Base-by-base conservation (phyloP, 257 asterid genomes). In the Nicotiana obtusifolia region DNA sequence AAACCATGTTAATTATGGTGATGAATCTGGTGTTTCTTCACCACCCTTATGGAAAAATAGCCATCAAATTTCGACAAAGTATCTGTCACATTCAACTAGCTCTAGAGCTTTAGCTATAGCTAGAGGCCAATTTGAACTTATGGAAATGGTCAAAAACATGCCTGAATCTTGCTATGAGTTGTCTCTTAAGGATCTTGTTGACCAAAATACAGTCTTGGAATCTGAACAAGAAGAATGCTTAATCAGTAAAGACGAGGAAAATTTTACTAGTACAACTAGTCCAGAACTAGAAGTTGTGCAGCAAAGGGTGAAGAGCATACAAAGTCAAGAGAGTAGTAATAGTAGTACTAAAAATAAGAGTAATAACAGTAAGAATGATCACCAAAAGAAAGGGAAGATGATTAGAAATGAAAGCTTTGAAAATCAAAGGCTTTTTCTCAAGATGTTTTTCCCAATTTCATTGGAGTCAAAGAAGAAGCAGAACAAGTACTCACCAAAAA, bases 131-230 rank as follows among this genome's bases (percentile, higher is more conserved):
- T 83, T 85, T 92, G 98, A 94, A 77, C 97, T 94, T 26, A 94
- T 94, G 98, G 97, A 94, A 26, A 92, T 94, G 97, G 97, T 92
- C 77, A 91, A 84, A 56, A 87, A 85, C 84, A 92, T 94, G 97
- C 97, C 98, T 6, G 97, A 92, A 65, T 84, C 95, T 0, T 86
- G 88, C 76, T 94, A 92, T 66, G 97, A 92, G 47, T 90, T 94
- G 0, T 85, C 98, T 26, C 71, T 94, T 33, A 94, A 88, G 24
- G 98, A 94, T 85, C 87, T 94, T 0, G 98, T 94, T 7, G 98
- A 91, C 82, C 87, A 88, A 37, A 85, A 68, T 6, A 16, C 3
- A 44, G 28, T 71, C 59, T 71, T 22, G 35, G 91, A 84, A 64
- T 79, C 69, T 10, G 59, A 84, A 5, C 53, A 73, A 60, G 89